Base-by-base conservation (phyloP, 805 yeast species). In the Candida patagonica region DNA sequence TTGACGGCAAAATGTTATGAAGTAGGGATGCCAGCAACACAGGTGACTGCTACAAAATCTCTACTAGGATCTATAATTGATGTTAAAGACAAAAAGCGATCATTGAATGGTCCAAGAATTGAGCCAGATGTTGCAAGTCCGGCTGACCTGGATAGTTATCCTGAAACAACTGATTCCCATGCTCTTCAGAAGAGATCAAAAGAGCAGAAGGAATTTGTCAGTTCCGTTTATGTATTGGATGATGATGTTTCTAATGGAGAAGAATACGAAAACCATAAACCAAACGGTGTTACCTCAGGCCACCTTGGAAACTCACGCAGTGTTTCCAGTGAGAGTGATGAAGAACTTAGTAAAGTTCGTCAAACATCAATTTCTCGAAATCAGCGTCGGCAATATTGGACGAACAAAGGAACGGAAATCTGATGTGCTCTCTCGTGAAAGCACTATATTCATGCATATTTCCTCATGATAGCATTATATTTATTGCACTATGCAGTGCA, bases 11-110 rank as follows among this genome's bases (percentile, higher is more conserved):
- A 77, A 48, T 84, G 95, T 55, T 85, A 79, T 57, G 83, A 76
- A 33, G 62, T 86, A 60, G 59, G 63, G 10, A 76, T 85, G 0
- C 65, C 83, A 0, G 80, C 78, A 52, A 79, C 74, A 51, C 69
- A 73, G 40, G 63, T 95, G 43, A 50, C 76, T 5, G 88, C 86
- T 0, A 74, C 73, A 58, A n/a, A n/a, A n/a, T 80, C 85, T 49
- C 78, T 86, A 5, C 61, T 86, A 40, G 95, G 94, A 2, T 83
- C 80, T 46, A 80, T 84, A 12, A 81, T 85, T 44, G 78, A 75
- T 51, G 80, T 76, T 54, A 74, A 70, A 43, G 94, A 94, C 6
- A 75, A 74, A 47, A 76, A 71, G 49, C 66, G 95, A 56, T 86
- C 81, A 54, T 46, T 46, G 26, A 23, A 12, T 7, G 49, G 42